Evolutionary conservation across 805 yeast species (phyloP).

Genomic region (Wickerhamia fluorescens): DNA sequence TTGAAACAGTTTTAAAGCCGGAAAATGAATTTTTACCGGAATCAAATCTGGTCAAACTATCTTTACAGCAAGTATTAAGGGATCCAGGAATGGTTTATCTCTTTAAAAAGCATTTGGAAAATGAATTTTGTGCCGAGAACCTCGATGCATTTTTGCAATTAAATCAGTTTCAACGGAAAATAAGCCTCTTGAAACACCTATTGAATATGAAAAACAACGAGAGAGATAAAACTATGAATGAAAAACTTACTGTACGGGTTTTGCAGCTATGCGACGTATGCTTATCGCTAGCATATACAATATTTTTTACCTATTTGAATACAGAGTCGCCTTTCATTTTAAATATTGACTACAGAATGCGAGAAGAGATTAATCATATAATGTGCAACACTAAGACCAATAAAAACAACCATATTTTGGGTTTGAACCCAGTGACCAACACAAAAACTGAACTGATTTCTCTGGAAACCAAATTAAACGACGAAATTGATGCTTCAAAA

Average conservation of each 20-base stretch:
- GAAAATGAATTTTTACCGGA: not conserved
- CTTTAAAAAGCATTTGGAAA: conserved; percentile 58
- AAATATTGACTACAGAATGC: conserved; percentile 54
- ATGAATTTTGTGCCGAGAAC: conserved; percentile 67
- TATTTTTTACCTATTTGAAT: conserved; percentile 60
- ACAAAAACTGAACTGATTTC: not conserved
- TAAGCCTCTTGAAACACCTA: conserved; percentile 37
- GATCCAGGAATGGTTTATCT: conserved; percentile 75
- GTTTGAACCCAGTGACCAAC: too few species aligned
- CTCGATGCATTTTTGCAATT: conserved; percentile 64
- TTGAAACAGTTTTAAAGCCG: not conserved
- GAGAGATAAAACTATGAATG: conserved; percentile 6
- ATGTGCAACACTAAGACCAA: conserved; percentile 7
- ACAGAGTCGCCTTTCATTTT: conserved; percentile 62
- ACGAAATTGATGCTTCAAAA: not conserved
- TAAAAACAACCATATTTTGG: not conserved
- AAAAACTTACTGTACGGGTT: conserved; percentile 25
- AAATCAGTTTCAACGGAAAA: conserved; percentile 42
- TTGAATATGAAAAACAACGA: conserved; percentile 9
- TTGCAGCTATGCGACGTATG: too few species aligned
- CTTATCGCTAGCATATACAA: conserved; percentile 52
- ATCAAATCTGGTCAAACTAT: conserved; percentile 2
- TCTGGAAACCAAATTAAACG: too few species aligned
- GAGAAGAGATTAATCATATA: conserved; percentile 32
- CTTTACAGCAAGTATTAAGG: conserved; percentile 38